Conservation (phyloP, 805 yeast species). For the Monosporozyma solicola region DNA sequence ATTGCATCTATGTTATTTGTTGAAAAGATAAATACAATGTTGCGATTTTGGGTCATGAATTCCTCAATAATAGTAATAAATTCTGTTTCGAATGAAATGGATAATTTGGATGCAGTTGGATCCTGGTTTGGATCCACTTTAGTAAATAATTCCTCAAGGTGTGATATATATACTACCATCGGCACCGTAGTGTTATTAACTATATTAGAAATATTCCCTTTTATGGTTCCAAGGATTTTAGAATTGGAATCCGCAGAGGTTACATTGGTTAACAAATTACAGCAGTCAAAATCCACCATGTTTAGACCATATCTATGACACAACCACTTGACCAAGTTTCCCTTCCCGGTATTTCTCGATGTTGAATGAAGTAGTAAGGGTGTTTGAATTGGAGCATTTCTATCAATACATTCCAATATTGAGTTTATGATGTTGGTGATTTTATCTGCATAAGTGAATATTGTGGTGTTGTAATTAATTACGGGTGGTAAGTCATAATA, state of each 20-base stretch:
- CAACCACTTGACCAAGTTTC: constrained; percentile 48
- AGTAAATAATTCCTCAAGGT: constrained; percentile 66
- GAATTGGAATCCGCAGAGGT: constrained; percentile 62
- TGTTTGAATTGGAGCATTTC: constrained; percentile 41
- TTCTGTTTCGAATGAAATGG: constrained; percentile 35
- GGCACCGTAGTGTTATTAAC: constrained; percentile 37
- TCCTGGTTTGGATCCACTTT: constrained; percentile 53
- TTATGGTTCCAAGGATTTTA: constrained; percentile 67
- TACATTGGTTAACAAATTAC: constrained; percentile 35
- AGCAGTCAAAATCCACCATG: constrained; percentile 59
- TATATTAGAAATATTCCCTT: constrained; percentile 66
- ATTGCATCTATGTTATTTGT: constrained; percentile 59
- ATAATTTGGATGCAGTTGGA: constrained; percentile 28
- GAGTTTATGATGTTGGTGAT: constrained; percentile 50
- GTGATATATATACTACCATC: constrained; percentile 52
- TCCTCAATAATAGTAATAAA: constrained; percentile 50
- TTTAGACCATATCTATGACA: constrained; percentile 57
- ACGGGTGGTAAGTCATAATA: constrained; percentile 39
- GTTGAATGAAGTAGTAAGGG: constrained; percentile 59
- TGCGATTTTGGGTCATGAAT: constrained; percentile 32
- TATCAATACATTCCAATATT: constrained; percentile 28
- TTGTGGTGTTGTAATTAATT: constrained; percentile 29
- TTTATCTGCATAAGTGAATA: constrained; percentile 42
- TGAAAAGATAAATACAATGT: constrained; percentile 53
- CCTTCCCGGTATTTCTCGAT: constrained; percentile 72